Conservation (phyloP, 2,329 filamentous ascomycete species). For the Pezicula carpinea region DNA sequence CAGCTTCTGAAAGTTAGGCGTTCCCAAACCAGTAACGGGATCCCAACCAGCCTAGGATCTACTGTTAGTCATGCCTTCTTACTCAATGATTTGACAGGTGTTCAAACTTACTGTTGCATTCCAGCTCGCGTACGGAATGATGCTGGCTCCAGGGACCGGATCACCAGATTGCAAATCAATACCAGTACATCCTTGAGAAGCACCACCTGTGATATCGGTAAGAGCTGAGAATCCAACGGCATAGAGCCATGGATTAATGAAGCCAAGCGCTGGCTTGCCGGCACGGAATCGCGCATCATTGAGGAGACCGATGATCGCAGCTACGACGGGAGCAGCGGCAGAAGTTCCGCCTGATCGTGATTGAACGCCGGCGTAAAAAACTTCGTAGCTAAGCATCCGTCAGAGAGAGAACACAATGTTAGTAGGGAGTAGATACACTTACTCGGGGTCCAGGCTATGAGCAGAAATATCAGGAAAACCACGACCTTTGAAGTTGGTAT, state of each 20-base stretch:
- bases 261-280: constrained; percentile 38
- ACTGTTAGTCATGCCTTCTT: no score
- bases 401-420: not conserved
- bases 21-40: constrained; percentile 33
- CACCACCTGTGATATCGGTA: constrained; percentile 33
- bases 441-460: constrained; percentile 14
- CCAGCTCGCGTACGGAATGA: constrained; percentile 17
- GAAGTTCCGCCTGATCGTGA: constrained; percentile 41
- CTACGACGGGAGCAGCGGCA: constrained; percentile 50
- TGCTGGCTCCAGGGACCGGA: constrained; percentile 4
- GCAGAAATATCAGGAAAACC: constrained; percentile 47
- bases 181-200: constrained; percentile 31
- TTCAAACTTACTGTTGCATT: constrained; percentile 17
- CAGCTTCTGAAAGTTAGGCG: constrained; percentile 22
- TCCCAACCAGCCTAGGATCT: constrained; percentile 25
- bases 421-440: not conserved
- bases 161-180: constrained; percentile 9
- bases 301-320: constrained; percentile 52
- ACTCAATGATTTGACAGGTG: no score
- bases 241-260: constrained; percentile 37
- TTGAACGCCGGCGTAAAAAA: constrained; percentile 5
- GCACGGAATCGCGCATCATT: constrained; percentile 54
- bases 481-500: constrained; percentile 40
- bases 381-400: constrained; percentile 8
- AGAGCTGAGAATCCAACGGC: constrained; percentile 26